Conservation (phyloP, 345 rosid species). For the Trapa incisa region DNA sequence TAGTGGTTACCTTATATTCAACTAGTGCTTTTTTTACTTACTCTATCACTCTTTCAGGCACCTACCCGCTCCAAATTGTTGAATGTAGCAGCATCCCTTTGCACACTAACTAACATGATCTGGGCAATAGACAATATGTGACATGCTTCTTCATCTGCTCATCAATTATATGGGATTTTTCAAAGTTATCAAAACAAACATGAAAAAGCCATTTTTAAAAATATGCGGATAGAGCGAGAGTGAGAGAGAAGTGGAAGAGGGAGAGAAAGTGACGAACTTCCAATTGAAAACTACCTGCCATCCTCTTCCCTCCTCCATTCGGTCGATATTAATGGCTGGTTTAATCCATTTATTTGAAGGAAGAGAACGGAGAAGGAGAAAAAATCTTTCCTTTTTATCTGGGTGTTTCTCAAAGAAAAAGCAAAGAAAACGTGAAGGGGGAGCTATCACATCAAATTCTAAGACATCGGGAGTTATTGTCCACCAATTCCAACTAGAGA, state of each 20-base stretch:
- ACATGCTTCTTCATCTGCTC: too few species aligned
- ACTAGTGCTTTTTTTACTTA: too few species aligned
- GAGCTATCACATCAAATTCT: not conserved
- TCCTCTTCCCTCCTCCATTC: constrained; percentile 4
- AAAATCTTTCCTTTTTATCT: not conserved
- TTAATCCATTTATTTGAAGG: constrained; percentile 1
- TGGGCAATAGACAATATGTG: too few species aligned
- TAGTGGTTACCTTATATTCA: too few species aligned
- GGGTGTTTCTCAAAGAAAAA: not conserved
- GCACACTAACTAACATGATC: too few species aligned
- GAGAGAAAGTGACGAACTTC: constrained; percentile 15
- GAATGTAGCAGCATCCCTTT: too few species aligned
- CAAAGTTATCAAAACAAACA: too few species aligned
- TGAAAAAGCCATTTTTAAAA: not conserved
- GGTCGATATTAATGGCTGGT: not conserved
- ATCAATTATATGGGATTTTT: too few species aligned
- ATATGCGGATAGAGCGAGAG: too few species aligned
- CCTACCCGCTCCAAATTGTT: too few species aligned
- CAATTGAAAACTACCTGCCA: constrained; percentile 38
- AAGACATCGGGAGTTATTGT: not conserved
- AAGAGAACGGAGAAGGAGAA: not conserved
- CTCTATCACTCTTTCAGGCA: too few species aligned
- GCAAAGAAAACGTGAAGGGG: not conserved
- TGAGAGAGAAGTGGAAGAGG: not conserved
- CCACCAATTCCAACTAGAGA: constrained; percentile 10